A percentile compares a stretch with the other conserved stretches of the same genome.
These are phyloP conservation scores for Penicillium thymicola DNA, from an alignment of 2,329 filamentous ascomycete species.

Conservation along the genomic window DNA sequence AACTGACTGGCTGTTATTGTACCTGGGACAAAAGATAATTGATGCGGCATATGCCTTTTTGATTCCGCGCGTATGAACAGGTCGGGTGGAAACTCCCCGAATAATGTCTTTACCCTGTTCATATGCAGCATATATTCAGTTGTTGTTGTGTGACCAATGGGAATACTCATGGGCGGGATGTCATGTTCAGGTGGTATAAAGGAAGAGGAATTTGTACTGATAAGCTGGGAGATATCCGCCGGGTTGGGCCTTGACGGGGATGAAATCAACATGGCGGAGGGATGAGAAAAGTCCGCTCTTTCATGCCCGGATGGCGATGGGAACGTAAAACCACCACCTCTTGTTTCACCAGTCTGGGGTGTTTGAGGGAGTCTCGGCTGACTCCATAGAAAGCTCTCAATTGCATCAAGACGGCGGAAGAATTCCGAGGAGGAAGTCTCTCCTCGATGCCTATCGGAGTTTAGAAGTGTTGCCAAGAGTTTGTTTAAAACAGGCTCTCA, in stretches of 20 bases:
- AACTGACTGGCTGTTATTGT: neutral
- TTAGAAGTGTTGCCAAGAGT: neutral
- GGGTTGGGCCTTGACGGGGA: constrained; percentile 2
- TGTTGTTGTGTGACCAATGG: constrained; percentile 3
- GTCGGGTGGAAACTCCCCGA: constrained; percentile 8
- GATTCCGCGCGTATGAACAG: constrained; percentile 9
- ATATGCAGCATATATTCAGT: constrained; percentile 9
- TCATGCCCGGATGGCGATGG: neutral
- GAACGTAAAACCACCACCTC: neutral
- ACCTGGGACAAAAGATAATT: constrained; percentile 1
- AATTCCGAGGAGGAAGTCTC: constrained; percentile 4
- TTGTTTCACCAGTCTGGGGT: constrained; percentile 3
- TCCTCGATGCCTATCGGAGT: neutral
- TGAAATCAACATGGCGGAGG: constrained; percentile 1
- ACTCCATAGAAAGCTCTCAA: constrained; percentile 4
- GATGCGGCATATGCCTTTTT: constrained; percentile 1
- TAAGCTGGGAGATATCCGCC: constrained; percentile 2
- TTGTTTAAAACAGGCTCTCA: neutral
- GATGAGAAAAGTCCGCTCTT: neutral
- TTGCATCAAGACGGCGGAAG: constrained; percentile 7
- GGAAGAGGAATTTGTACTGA: neutral
- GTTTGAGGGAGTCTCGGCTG: neutral
- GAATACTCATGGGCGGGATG: constrained; percentile 7
- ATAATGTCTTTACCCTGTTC: constrained; percentile 3
- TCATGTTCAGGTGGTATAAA: constrained; percentile 6